phyloP scores from a whole-genome alignment of 257 asterid species.

The Fraxinus quadrangulata region DNA sequence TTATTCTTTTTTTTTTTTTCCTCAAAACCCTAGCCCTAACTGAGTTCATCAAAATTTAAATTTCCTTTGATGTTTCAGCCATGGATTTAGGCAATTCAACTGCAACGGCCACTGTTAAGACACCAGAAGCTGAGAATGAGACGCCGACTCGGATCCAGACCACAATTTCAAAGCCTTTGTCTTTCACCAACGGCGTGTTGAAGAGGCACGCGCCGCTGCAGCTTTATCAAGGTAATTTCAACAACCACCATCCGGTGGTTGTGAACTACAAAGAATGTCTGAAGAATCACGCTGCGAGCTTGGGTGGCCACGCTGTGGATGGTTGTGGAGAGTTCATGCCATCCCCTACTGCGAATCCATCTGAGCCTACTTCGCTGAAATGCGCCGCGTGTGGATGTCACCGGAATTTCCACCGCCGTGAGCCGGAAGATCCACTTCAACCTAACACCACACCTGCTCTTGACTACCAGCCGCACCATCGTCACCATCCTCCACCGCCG shows the following conservation, averaged over 20 bases:
- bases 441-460: slow-evolving; percentile 53
- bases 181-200: slow-evolving; percentile 74
- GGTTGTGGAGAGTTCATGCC: slow-evolving; percentile 99
- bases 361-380: slow-evolving; percentile 84
- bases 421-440: slow-evolving; percentile 56
- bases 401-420: slow-evolving; percentile 98
- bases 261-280: slow-evolving; percentile 86
- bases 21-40: slow-evolving; percentile 38
- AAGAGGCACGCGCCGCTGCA: slow-evolving; percentile 74
- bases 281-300: slow-evolving; percentile 83
- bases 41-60: slow-evolving; percentile 22
- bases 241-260: slow-evolving; percentile 54
- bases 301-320: slow-evolving; percentile 93
- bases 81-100: slow-evolving; percentile 60
- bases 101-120: slow-evolving; percentile 40
- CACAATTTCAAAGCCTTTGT: slow-evolving; percentile 29
- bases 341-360: slow-evolving; percentile 54
- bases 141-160: slow-evolving; percentile 79
- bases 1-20: not conserved
- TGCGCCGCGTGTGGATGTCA: slow-evolving; percentile 99
- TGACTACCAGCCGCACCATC: slow-evolving; percentile 89
- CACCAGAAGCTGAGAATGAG: slow-evolving; percentile 72
- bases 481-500: slow-evolving; percentile 81
- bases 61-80: slow-evolving; percentile 38
- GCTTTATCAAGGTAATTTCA: slow-evolving; percentile 37